Evolutionary conservation across 805 yeast genomes (phyloP), one percentile per base, ranked within the genome.

Genomic region (Yarrowia alimentaria): DNA sequence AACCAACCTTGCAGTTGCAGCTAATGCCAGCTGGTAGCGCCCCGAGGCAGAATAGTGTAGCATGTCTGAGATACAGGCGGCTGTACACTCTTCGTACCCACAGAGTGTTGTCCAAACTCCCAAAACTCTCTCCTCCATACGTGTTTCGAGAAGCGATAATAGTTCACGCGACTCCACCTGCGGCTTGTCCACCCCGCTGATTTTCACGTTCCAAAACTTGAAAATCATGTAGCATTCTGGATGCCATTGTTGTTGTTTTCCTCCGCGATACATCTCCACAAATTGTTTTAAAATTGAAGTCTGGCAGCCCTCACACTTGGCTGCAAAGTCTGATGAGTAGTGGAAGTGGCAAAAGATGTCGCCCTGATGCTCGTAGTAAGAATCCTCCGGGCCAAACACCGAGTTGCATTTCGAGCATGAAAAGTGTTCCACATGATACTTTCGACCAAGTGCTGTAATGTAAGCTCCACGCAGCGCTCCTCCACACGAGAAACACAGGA

Each of bases 211-310:
- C 99, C 99, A 93, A 61, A 88, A 90, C 66, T 90, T 90, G 70
- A 85, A 90, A 40, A 93, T 94, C 89, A 94, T 94, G 64, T 89
- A 93, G 71, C 99, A 93, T 64, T 94, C 98, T 1, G 97, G 98
- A 67, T 93, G 99, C 99, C 99, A 93, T 64, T 88, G 95, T 65
- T 90, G 95, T 53, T 85, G 83, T 58, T 83, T 77, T 17, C 96
- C 96, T 45, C 96, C 96, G 58, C 93, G 76, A 55, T 80, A 86
- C 35, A 91, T 80, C 65, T 91, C 96, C 28, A 91, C 96, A 66
- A 89, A 93, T 63, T 93, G 98, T 63, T 89, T 89, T 28, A 94
- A 77, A 48, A 94, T 93, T 1, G 97, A 86, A 28, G 86, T 82
- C 53, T 81, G 77, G 68, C 99, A 93, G 24, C 98, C 96, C 68